Conservation (phyloP, 192 early-diverging fungal genomes). For the Gaertneriomyces semiglobifer region DNA sequence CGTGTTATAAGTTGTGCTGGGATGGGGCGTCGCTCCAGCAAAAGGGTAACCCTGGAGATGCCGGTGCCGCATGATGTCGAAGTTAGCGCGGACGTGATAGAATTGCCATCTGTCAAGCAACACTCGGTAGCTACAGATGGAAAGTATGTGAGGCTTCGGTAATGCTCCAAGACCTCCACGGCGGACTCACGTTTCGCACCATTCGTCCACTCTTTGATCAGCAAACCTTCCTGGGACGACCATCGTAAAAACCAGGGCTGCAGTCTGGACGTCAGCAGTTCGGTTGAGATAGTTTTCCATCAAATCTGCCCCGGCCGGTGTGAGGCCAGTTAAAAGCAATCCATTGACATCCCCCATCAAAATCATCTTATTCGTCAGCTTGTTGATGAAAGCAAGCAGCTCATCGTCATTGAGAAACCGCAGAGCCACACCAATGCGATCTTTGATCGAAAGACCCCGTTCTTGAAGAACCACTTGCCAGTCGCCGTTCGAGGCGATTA, state of each 20-base stretch:
- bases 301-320: constrained; percentile 60
- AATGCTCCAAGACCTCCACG: not conserved
- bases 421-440: constrained; percentile 80
- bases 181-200: constrained; percentile 64
- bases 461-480: constrained; percentile 77
- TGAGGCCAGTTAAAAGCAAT: constrained; percentile 79
- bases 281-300: constrained; percentile 77
- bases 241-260: constrained; percentile 63
- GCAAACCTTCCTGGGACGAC: constrained; percentile 58
- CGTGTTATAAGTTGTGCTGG: constrained; percentile 19
- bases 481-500: constrained; percentile 72
- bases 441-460: constrained; percentile 66
- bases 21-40: constrained; percentile 17
- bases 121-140: constrained; percentile 63
- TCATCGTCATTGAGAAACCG: constrained; percentile 78
- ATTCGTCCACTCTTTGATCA: constrained; percentile 60
- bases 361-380: constrained; percentile 52
- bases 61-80: constrained; percentile 85
- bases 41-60: constrained; percentile 11
- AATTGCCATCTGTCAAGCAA: constrained; percentile 86
- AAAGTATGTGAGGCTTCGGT: constrained; percentile 4
- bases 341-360: constrained; percentile 72
- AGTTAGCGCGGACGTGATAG: constrained; percentile 77
- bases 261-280: constrained; percentile 91
- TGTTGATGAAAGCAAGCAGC: constrained; percentile 63